phyloP scores from a whole-genome alignment of 1,284 basidiomycete genomes.

The Cystobasidium pallidum region DNA sequence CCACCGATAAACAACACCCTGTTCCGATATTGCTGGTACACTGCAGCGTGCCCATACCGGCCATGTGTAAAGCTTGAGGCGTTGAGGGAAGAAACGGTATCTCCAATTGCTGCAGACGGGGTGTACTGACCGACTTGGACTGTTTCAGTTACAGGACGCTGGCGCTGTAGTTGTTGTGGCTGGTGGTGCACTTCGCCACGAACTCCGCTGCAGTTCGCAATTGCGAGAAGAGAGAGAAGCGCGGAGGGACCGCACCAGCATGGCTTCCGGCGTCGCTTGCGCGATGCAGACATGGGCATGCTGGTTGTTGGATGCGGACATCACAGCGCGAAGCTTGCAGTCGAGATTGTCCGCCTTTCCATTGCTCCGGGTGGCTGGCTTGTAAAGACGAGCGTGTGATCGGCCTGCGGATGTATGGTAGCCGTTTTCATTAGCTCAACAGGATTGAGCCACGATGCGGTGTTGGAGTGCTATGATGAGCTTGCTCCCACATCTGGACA shows the following conservation, averaged over 20 bases:
- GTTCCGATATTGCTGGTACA: conserved; percentile 49
- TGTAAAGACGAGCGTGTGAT: background rate
- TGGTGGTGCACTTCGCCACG: background rate
- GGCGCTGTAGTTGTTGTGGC: conserved; percentile 12
- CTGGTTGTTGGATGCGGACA: too few species aligned
- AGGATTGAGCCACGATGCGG: background rate
- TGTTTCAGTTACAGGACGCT: conserved; percentile 22
- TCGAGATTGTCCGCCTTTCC: background rate
- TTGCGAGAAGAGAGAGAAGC: conserved; percentile 2
- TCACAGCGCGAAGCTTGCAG: background rate
- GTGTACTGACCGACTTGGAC: conserved; percentile 17
- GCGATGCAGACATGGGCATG: background rate
- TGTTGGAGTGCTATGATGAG: too few species aligned
- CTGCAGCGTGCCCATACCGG: conserved; percentile 54
- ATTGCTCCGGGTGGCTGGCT: conserved; percentile 2
- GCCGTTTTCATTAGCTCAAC: background rate
- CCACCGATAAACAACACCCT: conserved; percentile 53
- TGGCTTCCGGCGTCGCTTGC: conserved; percentile 30
- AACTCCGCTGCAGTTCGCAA: background rate
- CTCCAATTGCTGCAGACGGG: background rate
- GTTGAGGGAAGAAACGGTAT: background rate
- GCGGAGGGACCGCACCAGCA: conserved; percentile 16
- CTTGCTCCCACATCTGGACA: too few species aligned
- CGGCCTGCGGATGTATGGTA: too few species aligned
- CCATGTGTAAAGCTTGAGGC: conserved; percentile 4